These are phyloP conservation scores for Sporothrix euskadiensis DNA, from an alignment of 2,329 filamentous ascomycete genomes.

Conservation along the genomic window DNA sequence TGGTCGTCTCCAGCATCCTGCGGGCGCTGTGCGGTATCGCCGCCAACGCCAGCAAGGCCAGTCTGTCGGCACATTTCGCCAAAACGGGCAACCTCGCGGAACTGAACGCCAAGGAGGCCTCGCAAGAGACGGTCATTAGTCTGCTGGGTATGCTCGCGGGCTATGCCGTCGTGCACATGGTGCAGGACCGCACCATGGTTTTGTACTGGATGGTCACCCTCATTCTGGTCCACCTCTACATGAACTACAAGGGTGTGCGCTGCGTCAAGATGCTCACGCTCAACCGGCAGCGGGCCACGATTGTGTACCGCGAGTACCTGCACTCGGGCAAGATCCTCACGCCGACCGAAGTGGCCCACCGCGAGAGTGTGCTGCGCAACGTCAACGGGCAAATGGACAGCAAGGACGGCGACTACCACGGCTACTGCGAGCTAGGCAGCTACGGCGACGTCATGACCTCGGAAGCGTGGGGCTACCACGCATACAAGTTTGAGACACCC, in stretches of 20 bases:
- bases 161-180: conserved; percentile 73
- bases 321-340: conserved; percentile 54
- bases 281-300: conserved; percentile 81
- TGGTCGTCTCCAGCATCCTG: conserved; percentile 54
- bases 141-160: conserved; percentile 84
- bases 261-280: conserved; percentile 80
- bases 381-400: conserved; percentile 47
- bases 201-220: conserved; percentile 72
- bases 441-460: conserved; percentile 45
- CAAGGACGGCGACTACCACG: conserved; percentile 41
- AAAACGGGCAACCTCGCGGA: conserved; percentile 84
- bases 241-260: conserved; percentile 83
- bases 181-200: conserved; percentile 70
- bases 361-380: conserved; percentile 66
- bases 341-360: conserved; percentile 64
- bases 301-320: conserved; percentile 67
- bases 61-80: conserved; percentile 88
- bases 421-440: conserved; percentile 41
- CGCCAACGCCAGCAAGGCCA: conserved; percentile 86
- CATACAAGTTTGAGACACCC: conserved; percentile 45
- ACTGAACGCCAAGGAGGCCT: conserved; percentile 91
- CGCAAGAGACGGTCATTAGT: conserved; percentile 91
- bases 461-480: conserved; percentile 39
- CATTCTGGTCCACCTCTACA: conserved; percentile 73
- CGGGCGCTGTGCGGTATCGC: conserved; percentile 80